phyloP scores from a whole-genome alignment of 2,329 filamentous ascomycete species.

The Cordyceps farinosa region DNA sequence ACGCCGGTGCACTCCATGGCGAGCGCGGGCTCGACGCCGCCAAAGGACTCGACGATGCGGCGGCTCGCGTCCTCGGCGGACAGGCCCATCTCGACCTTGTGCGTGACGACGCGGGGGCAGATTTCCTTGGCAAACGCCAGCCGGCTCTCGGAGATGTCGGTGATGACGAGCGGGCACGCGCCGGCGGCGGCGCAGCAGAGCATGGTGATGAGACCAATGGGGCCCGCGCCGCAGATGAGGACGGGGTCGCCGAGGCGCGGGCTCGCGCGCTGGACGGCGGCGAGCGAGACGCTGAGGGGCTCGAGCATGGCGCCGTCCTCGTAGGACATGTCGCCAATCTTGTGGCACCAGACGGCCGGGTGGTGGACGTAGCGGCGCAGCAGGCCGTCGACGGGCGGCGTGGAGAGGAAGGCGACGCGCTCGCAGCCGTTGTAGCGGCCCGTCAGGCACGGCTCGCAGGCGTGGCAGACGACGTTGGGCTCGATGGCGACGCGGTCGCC shows the following conservation, averaged over 20 bases:
- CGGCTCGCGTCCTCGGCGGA: conserved; percentile 68
- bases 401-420: conserved; percentile 80
- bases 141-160: conserved; percentile 86
- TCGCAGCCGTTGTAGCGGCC: conserved; percentile 96
- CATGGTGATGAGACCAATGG: conserved; percentile 86
- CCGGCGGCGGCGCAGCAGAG: conserved; percentile 83
- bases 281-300: conserved; percentile 83
- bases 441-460: conserved; percentile 85
- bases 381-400: conserved; percentile 82
- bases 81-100: conserved; percentile 64
- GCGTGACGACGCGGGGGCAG: conserved; percentile 73
- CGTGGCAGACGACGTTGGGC: conserved; percentile 87
- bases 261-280: conserved; percentile 78
- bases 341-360: conserved; percentile 92
- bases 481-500: conserved; percentile 93
- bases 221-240: conserved; percentile 86
- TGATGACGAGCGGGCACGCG: conserved; percentile 86
- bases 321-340: conserved; percentile 87
- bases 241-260: conserved; percentile 82
- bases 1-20: conserved; percentile 93
- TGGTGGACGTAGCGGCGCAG: conserved; percentile 93
- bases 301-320: conserved; percentile 90
- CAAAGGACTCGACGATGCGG: conserved; percentile 63
- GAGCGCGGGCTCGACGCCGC: conserved; percentile 75
- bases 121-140: conserved; percentile 81